Evolutionary conservation across 495 filamentous ascomycete genomes (phyloP).

Genomic region (Bryoglossum gracile): DNA sequence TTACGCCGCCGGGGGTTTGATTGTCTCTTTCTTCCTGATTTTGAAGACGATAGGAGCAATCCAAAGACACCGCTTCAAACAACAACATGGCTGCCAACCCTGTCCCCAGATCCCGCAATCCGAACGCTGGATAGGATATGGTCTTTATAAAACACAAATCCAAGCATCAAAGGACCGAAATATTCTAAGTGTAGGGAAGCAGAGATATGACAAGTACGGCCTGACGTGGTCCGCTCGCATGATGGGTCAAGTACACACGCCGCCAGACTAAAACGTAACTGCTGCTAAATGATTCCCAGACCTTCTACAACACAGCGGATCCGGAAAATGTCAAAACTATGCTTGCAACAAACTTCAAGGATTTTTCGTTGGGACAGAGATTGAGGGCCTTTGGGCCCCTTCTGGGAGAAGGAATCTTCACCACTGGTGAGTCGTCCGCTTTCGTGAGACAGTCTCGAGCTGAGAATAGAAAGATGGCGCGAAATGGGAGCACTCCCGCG

Average conservation of each 20-base stretch:
- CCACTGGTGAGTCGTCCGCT: slow-evolving; percentile 31
- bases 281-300: neutral
- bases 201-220: slow-evolving; percentile 9
- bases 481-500: slow-evolving; percentile 49
- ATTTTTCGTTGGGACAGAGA: slow-evolving; percentile 40
- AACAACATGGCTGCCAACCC: slow-evolving; percentile 19
- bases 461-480: slow-evolving; percentile 40
- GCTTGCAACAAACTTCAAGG: slow-evolving; percentile 57
- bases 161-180: slow-evolving; percentile 13
- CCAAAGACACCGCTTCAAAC: slow-evolving; percentile 9
- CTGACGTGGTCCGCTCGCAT: slow-evolving; percentile 11
- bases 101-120: slow-evolving; percentile 8
- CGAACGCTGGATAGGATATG: slow-evolving; percentile 19
- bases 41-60: neutral
- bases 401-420: slow-evolving; percentile 61
- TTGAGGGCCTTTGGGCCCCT: slow-evolving; percentile 40
- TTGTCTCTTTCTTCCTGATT: neutral
- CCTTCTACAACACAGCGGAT: slow-evolving; percentile 46
- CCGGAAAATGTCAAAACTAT: slow-evolving; percentile 69
- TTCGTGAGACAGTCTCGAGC: neutral
- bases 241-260: slow-evolving; percentile 6
- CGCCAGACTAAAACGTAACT: neutral
- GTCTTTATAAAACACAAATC: slow-evolving; percentile 5
- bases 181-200: slow-evolving; percentile 2
- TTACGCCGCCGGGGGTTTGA: no score